Evolutionary conservation across 805 yeast species (phyloP).

Genomic region (Ogataea kodamae): DNA sequence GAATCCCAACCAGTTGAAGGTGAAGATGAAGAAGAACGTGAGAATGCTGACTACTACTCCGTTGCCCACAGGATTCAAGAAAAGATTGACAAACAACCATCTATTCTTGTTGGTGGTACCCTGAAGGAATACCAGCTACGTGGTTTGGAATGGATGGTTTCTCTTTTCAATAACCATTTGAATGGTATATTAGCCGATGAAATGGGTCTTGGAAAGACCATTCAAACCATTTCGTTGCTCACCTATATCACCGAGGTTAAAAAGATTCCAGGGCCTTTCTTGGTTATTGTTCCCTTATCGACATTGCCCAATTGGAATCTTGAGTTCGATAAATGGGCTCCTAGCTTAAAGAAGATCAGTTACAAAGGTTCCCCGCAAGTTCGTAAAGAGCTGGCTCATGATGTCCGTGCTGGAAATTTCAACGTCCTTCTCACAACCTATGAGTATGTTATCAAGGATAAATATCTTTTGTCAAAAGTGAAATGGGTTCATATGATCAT

Average conservation of each 20-base stretch:
- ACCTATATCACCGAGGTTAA: constrained; percentile 69
- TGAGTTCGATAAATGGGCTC: constrained; percentile 89
- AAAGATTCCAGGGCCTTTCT: constrained; percentile 62
- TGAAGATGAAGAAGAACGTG: constrained; percentile 52
- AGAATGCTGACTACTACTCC: constrained; percentile 73
- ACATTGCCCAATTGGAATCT: constrained; percentile 83
- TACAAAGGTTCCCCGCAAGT: constrained; percentile 77
- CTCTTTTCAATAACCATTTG: constrained; percentile 55
- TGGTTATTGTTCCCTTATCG: constrained; percentile 79
- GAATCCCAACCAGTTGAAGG: constrained; percentile 9
- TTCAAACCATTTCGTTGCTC: constrained; percentile 74
- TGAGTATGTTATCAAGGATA: constrained; percentile 76
- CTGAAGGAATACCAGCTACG: constrained; percentile 72
- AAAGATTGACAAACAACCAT: constrained; percentile 61
- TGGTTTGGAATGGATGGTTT: constrained; percentile 67
- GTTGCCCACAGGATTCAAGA: constrained; percentile 78
- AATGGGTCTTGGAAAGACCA: constrained; percentile 67
- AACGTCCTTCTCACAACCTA: constrained; percentile 76
- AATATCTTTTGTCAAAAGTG: constrained; percentile 63
- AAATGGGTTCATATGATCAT: constrained; percentile 85
- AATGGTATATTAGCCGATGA: constrained; percentile 67
- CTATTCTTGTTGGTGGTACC: constrained; percentile 69
- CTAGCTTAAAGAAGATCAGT: constrained; percentile 63
- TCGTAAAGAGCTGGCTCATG: constrained; percentile 62
- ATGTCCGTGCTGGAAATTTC: constrained; percentile 65